Conservation (phyloP, 768 basidiomycete species). For the Russula olivacea region DNA sequence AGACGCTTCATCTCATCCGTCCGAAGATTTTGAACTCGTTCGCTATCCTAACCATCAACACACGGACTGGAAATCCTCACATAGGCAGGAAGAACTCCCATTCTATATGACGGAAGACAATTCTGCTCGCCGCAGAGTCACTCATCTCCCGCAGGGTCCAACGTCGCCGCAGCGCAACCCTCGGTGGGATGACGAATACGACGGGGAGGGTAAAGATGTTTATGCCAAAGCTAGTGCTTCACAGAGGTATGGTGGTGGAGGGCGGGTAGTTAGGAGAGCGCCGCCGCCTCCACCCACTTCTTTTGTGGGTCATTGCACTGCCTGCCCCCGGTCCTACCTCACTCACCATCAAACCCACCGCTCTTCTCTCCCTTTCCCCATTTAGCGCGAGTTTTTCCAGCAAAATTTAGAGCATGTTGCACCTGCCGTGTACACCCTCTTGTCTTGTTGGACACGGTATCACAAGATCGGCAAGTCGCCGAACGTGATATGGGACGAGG, state of each 20-base stretch:
- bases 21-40: constrained; percentile 69
- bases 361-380: neutral
- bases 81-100: constrained; percentile 41
- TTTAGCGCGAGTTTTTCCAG: constrained; percentile 64
- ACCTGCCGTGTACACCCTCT: constrained; percentile 82
- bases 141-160: constrained; percentile 31
- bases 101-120: constrained; percentile 49
- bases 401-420: constrained; percentile 78
- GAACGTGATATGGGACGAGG: constrained; percentile 97
- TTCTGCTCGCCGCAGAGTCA: constrained; percentile 41
- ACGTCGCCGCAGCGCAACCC: constrained; percentile 27
- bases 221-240: constrained; percentile 40
- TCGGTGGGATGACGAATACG: constrained; percentile 34
- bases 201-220: constrained; percentile 64
- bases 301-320: constrained; percentile 25
- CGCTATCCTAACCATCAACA: constrained; percentile 45
- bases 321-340: neutral
- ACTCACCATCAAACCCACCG: neutral
- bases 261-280: constrained; percentile 46
- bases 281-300: constrained; percentile 61
- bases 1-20: constrained; percentile 44
- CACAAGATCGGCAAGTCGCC: constrained; percentile 85
- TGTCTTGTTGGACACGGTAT: constrained; percentile 93
- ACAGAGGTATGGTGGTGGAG: constrained; percentile 40
- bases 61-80: constrained; percentile 27